Base-by-base conservation (phyloP, 805 yeast genomes). In the Candida chilensis region DNA sequence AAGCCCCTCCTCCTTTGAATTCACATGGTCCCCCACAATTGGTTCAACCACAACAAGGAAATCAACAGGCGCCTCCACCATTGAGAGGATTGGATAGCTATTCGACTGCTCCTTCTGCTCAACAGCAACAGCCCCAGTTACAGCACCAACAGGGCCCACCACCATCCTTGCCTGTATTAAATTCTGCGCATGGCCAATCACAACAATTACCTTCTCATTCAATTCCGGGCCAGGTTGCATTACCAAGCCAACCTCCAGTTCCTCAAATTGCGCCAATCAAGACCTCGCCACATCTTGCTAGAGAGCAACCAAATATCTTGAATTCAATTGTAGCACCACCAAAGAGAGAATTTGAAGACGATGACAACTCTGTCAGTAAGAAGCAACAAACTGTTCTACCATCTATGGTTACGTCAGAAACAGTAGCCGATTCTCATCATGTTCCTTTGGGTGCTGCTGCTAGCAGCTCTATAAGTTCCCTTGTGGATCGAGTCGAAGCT, bases 41-140 rank as follows among this genome's bases (percentile, higher is more conserved):
- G 22, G 24, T 28, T 19, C 46, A 28, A 30, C 44, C 35, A 9
- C 40, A 21, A 6, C 34, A 28, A 16, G 40, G 37, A 16, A 33
- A 32, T n/a, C n/a, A n/a, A n/a, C n/a, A n/a, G n/a, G n/a, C n/a
- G n/a, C n/a, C n/a, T n/a, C n/a, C n/a, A n/a, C n/a, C n/a, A n/a
- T n/a, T n/a, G n/a, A n/a, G n/a, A n/a, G n/a, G n/a, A n/a, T n/a
- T n/a, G n/a, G n/a, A n/a, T n/a, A n/a, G n/a, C n/a, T n/a, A n/a
- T n/a, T n/a, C n/a, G n/a, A n/a, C n/a, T n/a, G n/a, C n/a, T n/a
- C n/a, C n/a, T n/a, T n/a, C n/a, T n/a, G n/a, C n/a, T n/a, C n/a
- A n/a, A n/a, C n/a, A n/a, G n/a, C n/a, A n/a, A n/a, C n/a, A n/a
- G n/a, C n/a, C n/a, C n/a, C n/a, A n/a, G n/a, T n/a, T n/a, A n/a